phyloP scores from a whole-genome alignment of 495 filamentous ascomycete species.

The Lepraria neglecta region DNA sequence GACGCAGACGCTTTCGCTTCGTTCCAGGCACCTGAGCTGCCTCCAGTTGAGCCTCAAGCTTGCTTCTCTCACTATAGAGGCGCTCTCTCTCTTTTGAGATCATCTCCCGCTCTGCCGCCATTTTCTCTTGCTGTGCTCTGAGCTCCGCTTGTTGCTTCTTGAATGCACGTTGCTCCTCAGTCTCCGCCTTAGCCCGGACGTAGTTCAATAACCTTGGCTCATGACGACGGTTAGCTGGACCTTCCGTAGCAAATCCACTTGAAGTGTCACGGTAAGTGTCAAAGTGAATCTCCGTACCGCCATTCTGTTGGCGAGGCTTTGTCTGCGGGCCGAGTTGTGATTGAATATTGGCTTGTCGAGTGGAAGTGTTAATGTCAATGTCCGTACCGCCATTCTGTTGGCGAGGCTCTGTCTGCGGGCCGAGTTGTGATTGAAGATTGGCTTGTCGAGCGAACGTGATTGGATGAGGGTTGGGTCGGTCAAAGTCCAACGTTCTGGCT shows the following conservation, averaged over 20 bases:
- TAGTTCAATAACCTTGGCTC: neutral
- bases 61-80: constrained; percentile 7
- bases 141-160: constrained; percentile 8
- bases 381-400: too few species aligned
- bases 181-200: neutral
- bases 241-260: too few species aligned
- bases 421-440: too few species aligned
- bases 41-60: constrained; percentile 13
- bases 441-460: too few species aligned
- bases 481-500: neutral
- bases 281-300: neutral
- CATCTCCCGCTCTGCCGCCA: neutral
- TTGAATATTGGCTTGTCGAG: neutral
- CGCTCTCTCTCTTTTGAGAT: constrained; percentile 14
- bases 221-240: too few species aligned
- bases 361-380: too few species aligned
- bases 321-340: neutral
- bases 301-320: constrained; percentile 11
- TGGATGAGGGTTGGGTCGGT: neutral
- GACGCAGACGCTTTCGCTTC: constrained; percentile 37
- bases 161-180: constrained; percentile 14
- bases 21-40: constrained; percentile 17
- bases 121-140: constrained; percentile 7
- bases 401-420: too few species aligned
- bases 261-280: too few species aligned